These are phyloP conservation scores for Penicillium nordicum DNA, from an alignment of 2,329 filamentous ascomycete species.

Conservation along the genomic window DNA sequence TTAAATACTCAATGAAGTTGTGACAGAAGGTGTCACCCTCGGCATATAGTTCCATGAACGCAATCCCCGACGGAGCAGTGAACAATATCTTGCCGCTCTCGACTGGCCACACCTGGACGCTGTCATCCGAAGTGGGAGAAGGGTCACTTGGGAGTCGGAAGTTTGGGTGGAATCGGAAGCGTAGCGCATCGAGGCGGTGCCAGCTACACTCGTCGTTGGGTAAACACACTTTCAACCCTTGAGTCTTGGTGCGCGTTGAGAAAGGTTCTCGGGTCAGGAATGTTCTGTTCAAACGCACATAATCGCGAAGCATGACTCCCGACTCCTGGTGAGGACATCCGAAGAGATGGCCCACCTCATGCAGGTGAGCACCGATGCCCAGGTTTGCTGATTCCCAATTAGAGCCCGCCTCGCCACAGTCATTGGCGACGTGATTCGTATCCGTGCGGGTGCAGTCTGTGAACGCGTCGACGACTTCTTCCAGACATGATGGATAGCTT, in stretches of 20 bases:
- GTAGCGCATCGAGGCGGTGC: constrained; percentile 84
- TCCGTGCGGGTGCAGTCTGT: constrained; percentile 88
- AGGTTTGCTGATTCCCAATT: constrained; percentile 96
- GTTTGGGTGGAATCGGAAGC: constrained; percentile 85
- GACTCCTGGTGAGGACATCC: constrained; percentile 85
- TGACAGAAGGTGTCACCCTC: constrained; percentile 79
- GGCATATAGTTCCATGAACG: constrained; percentile 77
- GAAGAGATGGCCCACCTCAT: constrained; percentile 85
- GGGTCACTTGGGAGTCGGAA: constrained; percentile 80
- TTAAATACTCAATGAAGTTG: constrained; percentile 75
- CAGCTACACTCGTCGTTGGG: constrained; percentile 82
- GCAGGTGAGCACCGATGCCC: constrained; percentile 87
- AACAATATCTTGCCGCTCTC: constrained; percentile 73
- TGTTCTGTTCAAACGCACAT: constrained; percentile 75
- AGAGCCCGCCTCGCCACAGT: constrained; percentile 80
- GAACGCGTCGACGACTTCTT: constrained; percentile 86
- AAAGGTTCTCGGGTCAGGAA: constrained; percentile 80
- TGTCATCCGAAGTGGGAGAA: constrained; percentile 62
- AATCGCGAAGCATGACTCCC: constrained; percentile 91
- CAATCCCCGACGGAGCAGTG: constrained; percentile 75
- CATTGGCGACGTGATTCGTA: constrained; percentile 73
- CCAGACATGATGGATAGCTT: constrained; percentile 82
- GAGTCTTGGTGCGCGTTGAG: constrained; percentile 80
- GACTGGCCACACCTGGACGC: constrained; percentile 80
- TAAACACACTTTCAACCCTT: constrained; percentile 68